A percentile compares a stretch with the other conserved stretches of the same genome.
Conservation (phyloP, 2,329 filamentous ascomycete genomes). For the Trichoderma asperellum region DNA sequence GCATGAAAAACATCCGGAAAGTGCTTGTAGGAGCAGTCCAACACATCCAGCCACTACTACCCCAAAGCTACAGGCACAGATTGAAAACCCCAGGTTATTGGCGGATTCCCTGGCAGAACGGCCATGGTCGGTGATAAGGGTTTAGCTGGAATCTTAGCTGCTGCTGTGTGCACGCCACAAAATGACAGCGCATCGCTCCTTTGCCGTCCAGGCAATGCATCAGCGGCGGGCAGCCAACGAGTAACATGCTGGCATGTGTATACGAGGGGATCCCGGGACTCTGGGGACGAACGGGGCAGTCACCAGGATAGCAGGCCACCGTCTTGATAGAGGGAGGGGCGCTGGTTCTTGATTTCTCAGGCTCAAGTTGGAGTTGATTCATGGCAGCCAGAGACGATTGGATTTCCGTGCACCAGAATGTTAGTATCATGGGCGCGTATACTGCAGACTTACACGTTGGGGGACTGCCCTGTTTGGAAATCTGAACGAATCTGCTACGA, state of each 20-base stretch:
- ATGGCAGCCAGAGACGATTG: conserved; percentile 14
- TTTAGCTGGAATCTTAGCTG: conserved; percentile 14
- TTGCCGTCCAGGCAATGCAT: conserved; percentile 24
- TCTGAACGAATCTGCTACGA: conserved; percentile 17
- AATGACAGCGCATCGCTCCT: conserved; percentile 30
- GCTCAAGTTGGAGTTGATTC: conserved; percentile 2
- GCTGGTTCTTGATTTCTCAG: conserved; percentile 1
- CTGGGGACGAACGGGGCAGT: conserved; percentile 22
- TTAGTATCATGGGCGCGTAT: conserved; percentile 3
- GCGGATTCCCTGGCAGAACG: conserved; percentile 5
- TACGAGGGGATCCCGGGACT: conserved; percentile 23
- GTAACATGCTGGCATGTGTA: conserved; percentile 28
- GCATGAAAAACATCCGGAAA: not conserved
- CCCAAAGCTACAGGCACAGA: not conserved
- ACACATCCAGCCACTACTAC: not conserved
- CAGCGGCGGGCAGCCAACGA: conserved; percentile 23
- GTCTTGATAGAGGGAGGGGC: conserved; percentile 8
- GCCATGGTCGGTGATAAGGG: conserved; percentile 28
- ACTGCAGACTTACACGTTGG: not conserved
- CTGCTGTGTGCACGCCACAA: conserved; percentile 29
- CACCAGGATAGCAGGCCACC: conserved; percentile 4
- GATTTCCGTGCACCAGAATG: not conserved
- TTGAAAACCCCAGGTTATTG: not conserved
- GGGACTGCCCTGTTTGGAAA: conserved; percentile 18
- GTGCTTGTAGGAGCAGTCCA: not conserved